Evolutionary conservation across 352 stramenopile species (phyloP), one percentile per base, ranked within the genome.

Genomic region (Globisporangium camurandrum): DNA sequence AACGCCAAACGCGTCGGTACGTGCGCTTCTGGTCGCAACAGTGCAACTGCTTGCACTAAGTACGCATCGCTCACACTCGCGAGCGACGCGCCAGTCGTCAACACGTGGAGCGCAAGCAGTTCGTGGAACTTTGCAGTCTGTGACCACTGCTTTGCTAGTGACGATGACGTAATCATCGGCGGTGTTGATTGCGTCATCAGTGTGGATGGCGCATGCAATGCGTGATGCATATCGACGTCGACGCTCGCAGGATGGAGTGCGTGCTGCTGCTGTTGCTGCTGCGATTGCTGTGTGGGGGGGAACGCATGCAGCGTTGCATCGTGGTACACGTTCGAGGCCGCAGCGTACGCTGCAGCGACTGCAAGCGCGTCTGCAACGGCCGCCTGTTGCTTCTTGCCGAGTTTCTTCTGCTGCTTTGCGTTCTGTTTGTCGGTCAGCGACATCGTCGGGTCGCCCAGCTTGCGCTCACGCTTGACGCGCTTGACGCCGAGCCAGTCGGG

Each of bases 401-500:
- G 31, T 16, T 37, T 37, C 8, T 10, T 10, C 31, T 37, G 31
- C n/a, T n/a, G n/a, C n/a, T n/a, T n/a, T n/a, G n/a, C n/a, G n/a
- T n/a, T n/a, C n/a, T n/a, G n/a, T n/a, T n/a, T n/a, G n/a, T n/a
- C n/a, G n/a, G n/a, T n/a, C n/a, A n/a, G n/a, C 31, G 31, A 37
- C 31, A 16, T 16, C n/a, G 31, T n/a, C n/a, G 31, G 31, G 10
- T 37, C n/a, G 31, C 31, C 10, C 14, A 5, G 17, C 8, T n/a
- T 27, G 1, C 24, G 26, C 26, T 28, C 42, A n/a, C 24, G 42
- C 42, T 48, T 48, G 16, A 37, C 24, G 24, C 37, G 34, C 42
- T 48, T 48, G 22, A 48, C 42, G 26, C 42, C 42, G 42, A 48
- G 31, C 42, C 42, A 48, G 4, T 48, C 42, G 16, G 42, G 42